Evolutionary conservation across 179 eudicot genomes (phyloP).

Genomic region (Corrigiola litoralis): DNA sequence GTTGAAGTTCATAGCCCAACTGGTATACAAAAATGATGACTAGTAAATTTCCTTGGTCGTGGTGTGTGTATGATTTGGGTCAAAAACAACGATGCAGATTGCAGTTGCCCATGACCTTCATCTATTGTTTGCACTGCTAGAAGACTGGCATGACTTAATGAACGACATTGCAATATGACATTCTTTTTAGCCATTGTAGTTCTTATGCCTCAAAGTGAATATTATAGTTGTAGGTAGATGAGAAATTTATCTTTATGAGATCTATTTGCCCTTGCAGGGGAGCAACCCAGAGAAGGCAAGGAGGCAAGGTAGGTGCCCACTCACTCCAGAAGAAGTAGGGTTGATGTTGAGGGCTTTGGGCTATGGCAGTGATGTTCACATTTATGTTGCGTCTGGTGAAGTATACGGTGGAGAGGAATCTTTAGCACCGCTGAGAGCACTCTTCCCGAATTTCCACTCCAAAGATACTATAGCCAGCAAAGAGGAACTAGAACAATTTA

Average conservation of each 20-base stretch:
- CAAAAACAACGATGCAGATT: too few species aligned
- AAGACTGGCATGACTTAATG: too few species aligned
- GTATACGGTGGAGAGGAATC: conserved; percentile 87
- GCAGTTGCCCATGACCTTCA: too few species aligned
- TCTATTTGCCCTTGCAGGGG: conserved; percentile 41
- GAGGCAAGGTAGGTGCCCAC: conserved; percentile 96
- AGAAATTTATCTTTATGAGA: not conserved
- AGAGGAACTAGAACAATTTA: conserved; percentile 69
- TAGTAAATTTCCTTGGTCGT: too few species aligned
- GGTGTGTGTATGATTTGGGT: too few species aligned
- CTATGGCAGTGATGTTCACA: conserved; percentile 70
- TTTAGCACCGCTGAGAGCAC: conserved; percentile 66
- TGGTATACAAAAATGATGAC: too few species aligned
- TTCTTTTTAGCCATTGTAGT: not conserved
- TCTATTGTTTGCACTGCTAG: too few species aligned
- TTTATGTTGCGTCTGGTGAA: conserved; percentile 95
- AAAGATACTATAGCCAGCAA: conserved; percentile 80
- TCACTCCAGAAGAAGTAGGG: conserved; percentile 96
- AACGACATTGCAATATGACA: too few species aligned
- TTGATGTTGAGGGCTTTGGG: conserved; percentile 95
- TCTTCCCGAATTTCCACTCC: conserved; percentile 86
- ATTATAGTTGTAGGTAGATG: not conserved
- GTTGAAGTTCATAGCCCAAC: too few species aligned
- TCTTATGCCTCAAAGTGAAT: not conserved
- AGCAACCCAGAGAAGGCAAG: conserved; percentile 82